A percentile compares a stretch with the other conserved stretches of the same genome.
Evolutionary conservation across 1,139 yeast genomes (phyloP).

Genomic region (Suhomyces chickasaworum): DNA sequence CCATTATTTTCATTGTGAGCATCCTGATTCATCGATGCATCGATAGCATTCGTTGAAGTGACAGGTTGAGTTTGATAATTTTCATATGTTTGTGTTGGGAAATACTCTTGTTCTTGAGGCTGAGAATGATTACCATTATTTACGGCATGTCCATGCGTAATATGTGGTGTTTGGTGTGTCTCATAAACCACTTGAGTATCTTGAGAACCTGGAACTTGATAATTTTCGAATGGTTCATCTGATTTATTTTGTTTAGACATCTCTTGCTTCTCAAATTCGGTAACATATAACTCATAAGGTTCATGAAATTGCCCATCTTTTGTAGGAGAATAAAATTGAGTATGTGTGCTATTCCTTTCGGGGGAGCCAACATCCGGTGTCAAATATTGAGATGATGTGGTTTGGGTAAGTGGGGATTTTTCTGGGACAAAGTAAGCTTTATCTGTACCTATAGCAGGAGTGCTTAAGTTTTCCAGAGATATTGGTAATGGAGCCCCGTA

Average conservation of each 20-base stretch:
- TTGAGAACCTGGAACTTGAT: constrained; percentile 20
- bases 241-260: constrained; percentile 10
- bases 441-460: neutral
- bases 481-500: constrained; percentile 6
- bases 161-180: neutral
- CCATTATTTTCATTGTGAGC: neutral
- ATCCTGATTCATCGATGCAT: neutral
- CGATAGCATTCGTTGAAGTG: neutral
- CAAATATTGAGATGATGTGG: constrained; percentile 5
- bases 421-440: constrained; percentile 1
- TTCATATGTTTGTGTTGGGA: neutral
- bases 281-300: constrained; percentile 27
- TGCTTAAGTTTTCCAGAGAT: constrained; percentile 1
- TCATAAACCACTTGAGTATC: neutral
- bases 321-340: constrained; percentile 9
- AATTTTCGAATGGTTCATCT: constrained; percentile 35
- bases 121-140: neutral
- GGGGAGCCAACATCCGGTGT: constrained; percentile 8
- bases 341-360: constrained; percentile 2
- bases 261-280: constrained; percentile 19
- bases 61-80: constrained; percentile 1
- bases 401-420: constrained; percentile 4
- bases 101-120: neutral
- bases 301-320: constrained; percentile 20
- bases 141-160: neutral